These are phyloP conservation scores for Phyllosticta citribraziliensis DNA, from an alignment of 2,329 filamentous ascomycete genomes.

Conservation along the genomic window DNA sequence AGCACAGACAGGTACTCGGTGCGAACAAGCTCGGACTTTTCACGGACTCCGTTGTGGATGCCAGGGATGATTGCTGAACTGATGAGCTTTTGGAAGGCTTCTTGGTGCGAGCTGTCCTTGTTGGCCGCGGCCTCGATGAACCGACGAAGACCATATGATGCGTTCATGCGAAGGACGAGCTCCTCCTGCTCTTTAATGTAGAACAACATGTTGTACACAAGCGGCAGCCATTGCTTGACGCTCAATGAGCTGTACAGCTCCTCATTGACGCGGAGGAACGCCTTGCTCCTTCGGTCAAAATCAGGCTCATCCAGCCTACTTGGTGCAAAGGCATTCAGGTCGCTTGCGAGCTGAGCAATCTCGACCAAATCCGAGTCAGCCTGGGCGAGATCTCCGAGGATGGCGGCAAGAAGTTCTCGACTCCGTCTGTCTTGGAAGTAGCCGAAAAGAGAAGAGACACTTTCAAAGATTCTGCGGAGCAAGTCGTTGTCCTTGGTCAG, in stretches of 20 bases:
- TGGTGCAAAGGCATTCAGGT: constrained; percentile 69
- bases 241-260: constrained; percentile 51
- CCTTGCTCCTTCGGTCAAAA: constrained; percentile 69
- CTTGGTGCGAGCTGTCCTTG: constrained; percentile 36
- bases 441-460: constrained; percentile 72
- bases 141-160: constrained; percentile 67
- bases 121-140: constrained; percentile 57
- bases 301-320: constrained; percentile 75
- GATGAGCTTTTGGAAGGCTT: constrained; percentile 50
- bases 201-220: constrained; percentile 83
- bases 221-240: constrained; percentile 70
- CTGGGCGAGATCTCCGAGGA: constrained; percentile 60
- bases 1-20: constrained; percentile 73
- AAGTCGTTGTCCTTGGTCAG: constrained; percentile 48
- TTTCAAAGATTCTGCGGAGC: constrained; percentile 58
- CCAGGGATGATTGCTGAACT: constrained; percentile 60
- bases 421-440: constrained; percentile 80
- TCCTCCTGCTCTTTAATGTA: constrained; percentile 82
- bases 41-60: constrained; percentile 64
- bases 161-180: constrained; percentile 73
- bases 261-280: constrained; percentile 64
- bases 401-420: constrained; percentile 61
- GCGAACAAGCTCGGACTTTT: constrained; percentile 74
- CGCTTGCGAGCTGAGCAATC: constrained; percentile 60
- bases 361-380: constrained; percentile 51